A percentile compares a stretch with the other conserved stretches of the same genome.
These are phyloP conservation scores for Candida bentonensis DNA, from an alignment of 805 yeast species.

Conservation along the genomic window DNA sequence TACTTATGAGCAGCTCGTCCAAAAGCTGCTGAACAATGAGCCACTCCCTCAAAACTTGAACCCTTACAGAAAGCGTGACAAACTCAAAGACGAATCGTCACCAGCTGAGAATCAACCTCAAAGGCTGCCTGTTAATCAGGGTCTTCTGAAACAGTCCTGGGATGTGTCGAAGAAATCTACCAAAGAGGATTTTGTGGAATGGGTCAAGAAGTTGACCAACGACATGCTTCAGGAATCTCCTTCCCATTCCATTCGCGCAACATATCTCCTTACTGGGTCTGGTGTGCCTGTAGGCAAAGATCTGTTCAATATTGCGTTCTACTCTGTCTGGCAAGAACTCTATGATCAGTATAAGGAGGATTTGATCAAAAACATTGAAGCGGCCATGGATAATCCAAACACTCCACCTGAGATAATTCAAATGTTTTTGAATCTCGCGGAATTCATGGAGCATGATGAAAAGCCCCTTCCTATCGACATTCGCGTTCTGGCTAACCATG, in stretches of 20 bases:
- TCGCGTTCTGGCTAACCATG: slow-evolving; percentile 81
- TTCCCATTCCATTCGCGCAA: slow-evolving; percentile 79
- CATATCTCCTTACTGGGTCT: slow-evolving; percentile 2
- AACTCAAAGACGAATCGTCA: slow-evolving; percentile 42
- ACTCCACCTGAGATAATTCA: slow-evolving; percentile 95
- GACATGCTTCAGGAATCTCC: slow-evolving; percentile 86
- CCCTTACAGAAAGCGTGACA: slow-evolving; percentile 33
- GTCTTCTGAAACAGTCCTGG: slow-evolving; percentile 68
- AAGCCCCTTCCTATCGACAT: slow-evolving; percentile 84
- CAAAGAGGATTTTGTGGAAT: slow-evolving; percentile 94
- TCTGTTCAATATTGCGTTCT: slow-evolving; percentile 85
- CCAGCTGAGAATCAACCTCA: slow-evolving; percentile 56
- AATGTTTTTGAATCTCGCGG: slow-evolving; percentile 76
- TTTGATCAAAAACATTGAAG: slow-evolving; percentile 67
- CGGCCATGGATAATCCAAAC: slow-evolving; percentile 78
- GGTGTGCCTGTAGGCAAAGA: slow-evolving; percentile 31
- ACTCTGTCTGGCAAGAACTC: slow-evolving; percentile 88
- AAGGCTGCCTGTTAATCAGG: slow-evolving; percentile 58
- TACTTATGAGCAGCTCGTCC: slow-evolving; percentile 68
- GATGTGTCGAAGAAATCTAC: slow-evolving; percentile 81
- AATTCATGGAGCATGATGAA: slow-evolving; percentile 95
- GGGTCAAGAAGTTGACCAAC: slow-evolving; percentile 79
- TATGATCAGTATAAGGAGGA: slow-evolving; percentile 85
- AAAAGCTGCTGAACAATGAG: slow-evolving; percentile 66
- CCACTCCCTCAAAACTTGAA: slow-evolving; percentile 68